Base-by-base conservation (phyloP, 768 basidiomycete genomes). In the Russula olivacea region DNA sequence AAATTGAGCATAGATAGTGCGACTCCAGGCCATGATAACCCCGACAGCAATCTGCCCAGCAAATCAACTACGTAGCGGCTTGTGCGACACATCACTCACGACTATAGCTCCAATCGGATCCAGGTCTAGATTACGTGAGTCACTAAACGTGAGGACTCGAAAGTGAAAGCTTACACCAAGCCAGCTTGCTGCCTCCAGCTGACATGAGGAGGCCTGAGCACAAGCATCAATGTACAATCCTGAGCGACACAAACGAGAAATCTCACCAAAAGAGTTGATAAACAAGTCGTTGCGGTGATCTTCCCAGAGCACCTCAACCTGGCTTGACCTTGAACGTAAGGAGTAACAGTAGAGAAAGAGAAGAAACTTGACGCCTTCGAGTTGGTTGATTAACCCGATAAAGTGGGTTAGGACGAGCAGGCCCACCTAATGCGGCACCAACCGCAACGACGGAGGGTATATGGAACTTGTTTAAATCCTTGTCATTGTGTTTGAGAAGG, bases 301-400 rank as follows among this genome's bases (percentile, higher is more conserved):
- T 73, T 97, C 91, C 93, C 93, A 98, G 32, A 97, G 81, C n/a
- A 97, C 84, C 51, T 84, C 83, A 2, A 99, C 96, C 74, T 99
- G 97, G 69, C 91, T 94, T 7, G 90, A 93, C 66, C 83, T 84
- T 36, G 80, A 81, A 32, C 91, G 85, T 50, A 96, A 80, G 3
- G 90, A 80, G 69, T 77, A 83, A 73, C 94, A 94, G 75, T 93
- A 97, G 4, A 93, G 41, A 76, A 98, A 98, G 48, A 99, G 82
- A 0, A 86, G 49, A 51, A 93, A 79, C 74, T 99, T 99, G 66
- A 91, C 85, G 55, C 81, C 91, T 93, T 64, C 30, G 40, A n/a
- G 53, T 36, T 49, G 45, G 53, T 36, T 49, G 41, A 48, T 51
- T 59, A 67, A 34, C 58, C 50, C 49, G 25, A 32, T 40, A 34